These are phyloP conservation scores for Pelargonium myrrhifolium DNA, from an alignment of 441 rosid species.

Conservation along the genomic window DNA sequence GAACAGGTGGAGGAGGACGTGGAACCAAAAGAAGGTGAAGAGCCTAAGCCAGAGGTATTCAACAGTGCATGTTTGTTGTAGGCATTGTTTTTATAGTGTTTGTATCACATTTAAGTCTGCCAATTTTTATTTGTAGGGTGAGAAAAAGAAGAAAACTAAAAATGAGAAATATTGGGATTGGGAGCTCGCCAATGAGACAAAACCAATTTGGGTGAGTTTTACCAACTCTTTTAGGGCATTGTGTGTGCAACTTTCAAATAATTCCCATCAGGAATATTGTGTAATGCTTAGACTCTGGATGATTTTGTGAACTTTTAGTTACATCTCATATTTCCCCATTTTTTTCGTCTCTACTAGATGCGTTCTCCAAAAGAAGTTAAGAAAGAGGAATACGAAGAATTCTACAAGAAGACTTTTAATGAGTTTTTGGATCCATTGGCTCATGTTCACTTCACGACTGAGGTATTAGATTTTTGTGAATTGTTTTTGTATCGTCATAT, in stretches of 20 bases:
- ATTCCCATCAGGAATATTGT: background rate
- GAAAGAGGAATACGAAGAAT: slow-evolving; percentile 76
- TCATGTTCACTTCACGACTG: slow-evolving; percentile 78
- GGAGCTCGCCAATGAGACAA: slow-evolving; percentile 92
- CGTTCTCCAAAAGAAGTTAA: slow-evolving; percentile 72
- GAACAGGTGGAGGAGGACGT: slow-evolving; percentile 89
- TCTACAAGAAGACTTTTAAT: slow-evolving; percentile 85
- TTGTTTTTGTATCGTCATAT: background rate
- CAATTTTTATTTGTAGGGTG: slow-evolving; percentile 41
- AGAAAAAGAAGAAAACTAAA: slow-evolving; percentile 70
- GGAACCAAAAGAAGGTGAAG: slow-evolving; percentile 73
- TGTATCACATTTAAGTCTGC: slow-evolving; percentile 7
- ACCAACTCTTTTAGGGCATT: background rate
- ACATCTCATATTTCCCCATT: slow-evolving; percentile 4
- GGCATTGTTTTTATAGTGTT: slow-evolving; percentile 1
- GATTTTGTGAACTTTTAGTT: background rate
- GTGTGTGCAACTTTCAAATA: background rate
- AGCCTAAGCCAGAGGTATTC: slow-evolving; percentile 58
- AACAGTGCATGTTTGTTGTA: background rate
- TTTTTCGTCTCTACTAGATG: slow-evolving; percentile 45
- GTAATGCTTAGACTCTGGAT: background rate
- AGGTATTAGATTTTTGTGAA: slow-evolving; percentile 36
- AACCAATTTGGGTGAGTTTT: slow-evolving; percentile 84
- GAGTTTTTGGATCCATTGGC: slow-evolving; percentile 91
- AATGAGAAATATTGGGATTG: slow-evolving; percentile 97